Evolutionary conservation across 345 rosid species (phyloP), one percentile per base, ranked within the genome.

Genomic region (Eucalyptus microcorys): DNA sequence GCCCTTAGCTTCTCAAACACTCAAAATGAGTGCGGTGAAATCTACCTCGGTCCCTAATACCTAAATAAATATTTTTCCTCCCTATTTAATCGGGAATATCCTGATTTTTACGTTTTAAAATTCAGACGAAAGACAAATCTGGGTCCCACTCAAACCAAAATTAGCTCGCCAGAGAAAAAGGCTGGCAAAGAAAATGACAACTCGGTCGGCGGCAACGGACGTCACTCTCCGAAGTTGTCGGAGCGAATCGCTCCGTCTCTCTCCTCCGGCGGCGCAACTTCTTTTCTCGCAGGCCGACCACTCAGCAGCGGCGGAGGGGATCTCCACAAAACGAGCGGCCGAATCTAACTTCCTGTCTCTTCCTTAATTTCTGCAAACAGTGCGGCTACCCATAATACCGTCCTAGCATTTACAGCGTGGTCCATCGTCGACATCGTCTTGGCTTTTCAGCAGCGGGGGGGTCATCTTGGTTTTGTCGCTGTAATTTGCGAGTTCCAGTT

Each of bases 81-180:
- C 45, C 8, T 43, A 7, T 42, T 42, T 42, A 42, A 42, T 42
- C 47, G 10, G 48, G 2, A 49, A 49, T 49, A 50, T 50, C 53
- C 8, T 2, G 19, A 49, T 0, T 16, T 49, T 49, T 2, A 15
- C 52, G 12, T 10, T 1, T 1, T 47, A 47, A 10, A 10, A 1
- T 47, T 15, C 19, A 15, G 52, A 15, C 0, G 2, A 49, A 0
- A 6, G 55, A 17, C 22, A 50, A 17, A 7, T 0, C 0, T 50
- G 1, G 57, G 57, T 52, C 57, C 57, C 57, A 3, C 57, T 52
- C 57, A 4, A 52, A 0, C 57, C 57, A 26, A 57, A 26, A 26
- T 24, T 57, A 10, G 64, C n/a, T 57, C n/a, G n/a, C 64, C 0
- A 57, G n/a, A 27, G 64, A 26, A 57, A 19, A 57, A 57, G 64